Conservation (phyloP, 345 rosid species). For the Syzygium aromaticum region DNA sequence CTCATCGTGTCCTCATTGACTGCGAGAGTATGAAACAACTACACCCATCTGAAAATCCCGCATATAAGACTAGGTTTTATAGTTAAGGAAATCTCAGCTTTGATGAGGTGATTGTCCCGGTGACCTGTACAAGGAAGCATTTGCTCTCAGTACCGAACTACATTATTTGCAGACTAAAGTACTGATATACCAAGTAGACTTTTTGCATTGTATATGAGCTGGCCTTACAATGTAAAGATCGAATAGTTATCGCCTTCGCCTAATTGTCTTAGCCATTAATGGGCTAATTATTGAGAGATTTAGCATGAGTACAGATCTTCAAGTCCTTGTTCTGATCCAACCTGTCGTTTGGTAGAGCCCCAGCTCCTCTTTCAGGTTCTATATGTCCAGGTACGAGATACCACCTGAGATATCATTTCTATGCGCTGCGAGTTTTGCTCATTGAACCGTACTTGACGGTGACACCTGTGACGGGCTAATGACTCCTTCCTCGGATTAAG, state of each 20-base stretch:
- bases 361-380: background rate
- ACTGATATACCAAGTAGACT: background rate
- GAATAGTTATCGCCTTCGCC: fast-evolving
- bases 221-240: background rate
- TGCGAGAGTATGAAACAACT: background rate
- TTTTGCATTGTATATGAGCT: background rate
- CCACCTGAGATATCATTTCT: background rate
- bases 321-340: fast-evolving
- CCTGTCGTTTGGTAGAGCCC: background rate
- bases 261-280: background rate
- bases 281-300: background rate
- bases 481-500: background rate
- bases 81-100: background rate
- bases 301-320: background rate
- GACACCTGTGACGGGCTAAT: fast-evolving
- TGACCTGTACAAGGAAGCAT: background rate
- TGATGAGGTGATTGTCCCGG: fast-evolving
- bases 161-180: background rate
- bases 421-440: background rate
- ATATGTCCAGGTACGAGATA: background rate
- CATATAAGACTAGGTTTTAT: background rate
- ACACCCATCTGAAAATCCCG: background rate
- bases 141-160: fast-evolving
- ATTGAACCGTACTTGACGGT: fast-evolving
- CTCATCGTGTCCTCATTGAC: background rate